Conservation (phyloP, 257 asterid genomes). For the Anisodus tanguticus region DNA sequence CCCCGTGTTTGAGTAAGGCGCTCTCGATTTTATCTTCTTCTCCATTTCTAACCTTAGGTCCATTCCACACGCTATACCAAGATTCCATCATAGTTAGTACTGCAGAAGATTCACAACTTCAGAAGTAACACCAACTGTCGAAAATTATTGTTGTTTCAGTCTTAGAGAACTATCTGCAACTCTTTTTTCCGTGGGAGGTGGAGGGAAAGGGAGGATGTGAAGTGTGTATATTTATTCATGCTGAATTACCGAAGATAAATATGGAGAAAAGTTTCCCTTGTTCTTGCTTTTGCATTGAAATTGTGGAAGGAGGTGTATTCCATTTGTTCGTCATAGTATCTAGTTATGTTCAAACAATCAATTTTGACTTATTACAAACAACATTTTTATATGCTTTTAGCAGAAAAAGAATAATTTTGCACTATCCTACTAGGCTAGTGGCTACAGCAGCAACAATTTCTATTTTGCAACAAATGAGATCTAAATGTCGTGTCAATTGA, state of each 20-base stretch:
- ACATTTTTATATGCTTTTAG: neutral
- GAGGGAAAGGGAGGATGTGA: neutral
- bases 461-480: slow-evolving; percentile 8
- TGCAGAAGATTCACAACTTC: neutral
- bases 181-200: neutral
- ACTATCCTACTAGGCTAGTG: neutral
- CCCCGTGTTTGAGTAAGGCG: no score
- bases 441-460: slow-evolving; percentile 14
- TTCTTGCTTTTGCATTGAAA: neutral
- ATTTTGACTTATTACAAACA: neutral
- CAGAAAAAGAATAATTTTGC: neutral
- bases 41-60: no score
- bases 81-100: neutral
- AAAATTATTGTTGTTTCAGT: neutral
- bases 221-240: neutral
- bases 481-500: neutral
- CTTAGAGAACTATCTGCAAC: neutral
- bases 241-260: neutral
- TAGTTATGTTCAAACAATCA: neutral
- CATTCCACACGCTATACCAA: neutral
- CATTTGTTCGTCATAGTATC: neutral
- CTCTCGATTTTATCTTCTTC: no score
- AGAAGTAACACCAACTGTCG: neutral
- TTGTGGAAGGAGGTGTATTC: neutral
- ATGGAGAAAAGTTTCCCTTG: neutral